Evolutionary conservation across 352 stramenopile genomes (phyloP).

Genomic region (Phytopythium delawarense): DNA sequence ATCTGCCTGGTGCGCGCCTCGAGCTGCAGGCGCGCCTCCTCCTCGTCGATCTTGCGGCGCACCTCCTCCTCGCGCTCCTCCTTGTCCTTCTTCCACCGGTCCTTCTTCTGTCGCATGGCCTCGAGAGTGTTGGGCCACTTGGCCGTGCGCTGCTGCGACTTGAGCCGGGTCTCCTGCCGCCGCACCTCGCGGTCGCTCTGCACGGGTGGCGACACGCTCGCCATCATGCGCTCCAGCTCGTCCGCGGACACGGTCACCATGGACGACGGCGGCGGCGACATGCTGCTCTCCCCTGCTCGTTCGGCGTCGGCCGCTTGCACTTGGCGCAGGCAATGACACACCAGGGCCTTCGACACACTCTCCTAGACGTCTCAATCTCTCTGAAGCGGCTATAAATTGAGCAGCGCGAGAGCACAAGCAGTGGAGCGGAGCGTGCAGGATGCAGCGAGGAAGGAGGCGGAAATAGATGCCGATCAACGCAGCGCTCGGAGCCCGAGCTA

Average conservation of each 20-base stretch:
- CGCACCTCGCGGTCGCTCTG: slow-evolving; percentile 68
- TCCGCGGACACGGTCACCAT: slow-evolving; percentile 46
- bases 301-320: too few relatives aligned
- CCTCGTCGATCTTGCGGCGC: slow-evolving; percentile 68
- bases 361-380: neutral
- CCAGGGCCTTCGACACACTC: too few relatives aligned
- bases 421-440: neutral
- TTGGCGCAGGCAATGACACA: neutral
- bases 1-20: slow-evolving; percentile 79
- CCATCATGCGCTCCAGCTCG: slow-evolving; percentile 67
- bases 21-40: slow-evolving; percentile 72
- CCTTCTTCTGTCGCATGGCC: slow-evolving; percentile 86
- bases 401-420: neutral
- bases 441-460: neutral
- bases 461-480: neutral
- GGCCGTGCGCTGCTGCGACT: slow-evolving; percentile 71
- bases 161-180: slow-evolving; percentile 27
- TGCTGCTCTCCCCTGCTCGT: slow-evolving; percentile 14
- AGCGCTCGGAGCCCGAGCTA: neutral
- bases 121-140: slow-evolving; percentile 92
- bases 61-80: slow-evolving; percentile 78
- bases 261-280: slow-evolving; percentile 39
- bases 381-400: neutral
- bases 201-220: slow-evolving; percentile 57
- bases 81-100: slow-evolving; percentile 89